These are phyloP conservation scores for Berkeleyomyces basicola DNA, from an alignment of 2,329 filamentous ascomycete species.

Conservation along the genomic window DNA sequence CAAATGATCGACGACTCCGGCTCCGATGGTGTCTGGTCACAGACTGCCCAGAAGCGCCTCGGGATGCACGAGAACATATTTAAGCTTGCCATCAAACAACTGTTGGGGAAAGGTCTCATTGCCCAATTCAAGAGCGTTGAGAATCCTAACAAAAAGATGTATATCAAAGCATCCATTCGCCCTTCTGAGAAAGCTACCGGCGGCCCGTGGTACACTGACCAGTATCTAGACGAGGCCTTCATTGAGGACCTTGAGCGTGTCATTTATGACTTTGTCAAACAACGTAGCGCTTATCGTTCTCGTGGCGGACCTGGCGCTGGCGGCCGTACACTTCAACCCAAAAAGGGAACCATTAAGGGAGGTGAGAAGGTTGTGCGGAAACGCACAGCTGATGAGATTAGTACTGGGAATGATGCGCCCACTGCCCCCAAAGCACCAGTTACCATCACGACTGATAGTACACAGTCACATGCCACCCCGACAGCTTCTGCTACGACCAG, in stretches of 20 bases:
- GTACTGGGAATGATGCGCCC: conserved; percentile 16
- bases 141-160: conserved; percentile 83
- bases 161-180: conserved; percentile 72
- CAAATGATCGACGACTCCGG: conserved; percentile 74
- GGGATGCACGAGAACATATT: conserved; percentile 74
- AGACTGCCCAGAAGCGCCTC: conserved; percentile 61
- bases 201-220: conserved; percentile 87
- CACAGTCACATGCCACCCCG: neutral
- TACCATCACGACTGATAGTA: neutral
- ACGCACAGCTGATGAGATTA: conserved; percentile 27
- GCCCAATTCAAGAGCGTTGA: conserved; percentile 84
- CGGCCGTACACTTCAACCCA: conserved; percentile 30
- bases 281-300: conserved; percentile 50
- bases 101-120: conserved; percentile 70
- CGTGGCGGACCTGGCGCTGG: conserved; percentile 19
- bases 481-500: conserved; percentile 15
- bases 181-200: conserved; percentile 85
- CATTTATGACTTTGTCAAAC: conserved; percentile 57
- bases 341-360: conserved; percentile 39
- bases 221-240: conserved; percentile 75
- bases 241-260: conserved; percentile 60
- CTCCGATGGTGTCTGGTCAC: conserved; percentile 78
- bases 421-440: conserved; percentile 16
- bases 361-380: conserved; percentile 30
- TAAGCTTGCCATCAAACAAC: conserved; percentile 64